Base-by-base conservation (phyloP, 192 early-diverging fungal species). In the Coemansia javaensis region DNA sequence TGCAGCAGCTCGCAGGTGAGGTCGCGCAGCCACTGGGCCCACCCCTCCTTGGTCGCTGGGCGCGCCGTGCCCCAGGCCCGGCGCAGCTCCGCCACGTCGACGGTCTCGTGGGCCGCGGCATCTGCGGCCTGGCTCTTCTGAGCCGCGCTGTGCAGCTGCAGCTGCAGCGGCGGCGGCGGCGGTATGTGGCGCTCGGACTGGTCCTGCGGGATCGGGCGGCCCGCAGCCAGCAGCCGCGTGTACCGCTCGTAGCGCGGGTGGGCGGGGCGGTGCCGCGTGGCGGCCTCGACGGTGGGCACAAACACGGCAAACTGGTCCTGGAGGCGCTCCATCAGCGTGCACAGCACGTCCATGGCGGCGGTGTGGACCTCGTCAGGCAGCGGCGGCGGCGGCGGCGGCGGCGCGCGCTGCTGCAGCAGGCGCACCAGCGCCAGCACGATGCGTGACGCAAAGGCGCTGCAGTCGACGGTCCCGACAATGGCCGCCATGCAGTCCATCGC, bases 1-100 rank as follows among this genome's bases (percentile, higher is more conserved):
- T 90, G 88, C 31, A 99, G 64, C 49, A 99, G 79, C 60, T 97
- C 92, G 28, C 91, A 80, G 37, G 87, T 89, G 45, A 99, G 81
- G 27, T 85, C 76, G 28, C 86, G 69, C 45, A 99, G 91, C 96
- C 96, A 99, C 53, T 91, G 90, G 22, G 82, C 65, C 96, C 96
- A 99, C 59, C 95, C 93, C 47, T 94, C 91, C 44, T 84, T 88
- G 3, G 52, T 37, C 39, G 33, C 22, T 22, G 32, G 43, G 40
- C 59, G 62, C 32, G 36, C 37, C 7, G 87, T 90, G 0, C 86
- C 87, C 59, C 93, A 79, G 30, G 82, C 79, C 34, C 90, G 91
- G 50, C 94, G 91, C 11, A 99, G 87, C 11, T 86, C 82, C 9
- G 40, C 32, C 12, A 53, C 53, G 39, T 64, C 49, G 38, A 72